Base-by-base conservation (phyloP, 768 basidiomycete species). In the Royoungia palumana region DNA sequence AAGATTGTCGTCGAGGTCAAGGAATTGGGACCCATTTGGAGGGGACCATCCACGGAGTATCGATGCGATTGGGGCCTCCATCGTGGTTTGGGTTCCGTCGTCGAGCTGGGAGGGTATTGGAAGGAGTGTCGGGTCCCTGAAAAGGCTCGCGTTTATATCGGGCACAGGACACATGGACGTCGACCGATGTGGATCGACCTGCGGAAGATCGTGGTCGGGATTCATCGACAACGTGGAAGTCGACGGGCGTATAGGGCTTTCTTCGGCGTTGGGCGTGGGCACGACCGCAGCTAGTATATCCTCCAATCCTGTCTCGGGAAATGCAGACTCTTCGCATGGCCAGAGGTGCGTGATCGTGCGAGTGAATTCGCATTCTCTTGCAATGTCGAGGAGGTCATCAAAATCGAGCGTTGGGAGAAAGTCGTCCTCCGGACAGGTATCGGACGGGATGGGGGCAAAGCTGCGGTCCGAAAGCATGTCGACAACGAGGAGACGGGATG, bases 371-470 rank as follows among this genome's bases (percentile, higher is more conserved):
- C 59, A 66, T 30, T 63, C 63, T 37, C 38, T 56, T 1, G 64
- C 64, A 14, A 64, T 63, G 22, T 66, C 64, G 51, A 64, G 64
- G 45, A 64, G 46, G 38, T 58, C 61, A 17, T 64, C 58, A 44
- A 64, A 63, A 48, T 44, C 40, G 44, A 65, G 60, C 5, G 45
- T 47, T 12, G 36, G 30, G 17, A 43, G 28, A 20, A 51, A 41
- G 20, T 50, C 49, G 5, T 52, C 46, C 17, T 51, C 42, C 17
- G 19, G 16, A 11, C 6, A 30, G 10, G 28, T n/a, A 4, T 42
- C 44, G 6, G 39, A 27, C 3, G 60, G 10, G 9, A 48, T 40
- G 45, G 44, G 35, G 34, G 12, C 42, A 41, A 3, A 51, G 44
- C n/a, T 44, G 7, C 24, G 11, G 35, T 53, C 56, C 20, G 62